These are phyloP conservation scores for Cudoniella acicularis DNA, from an alignment of 495 filamentous ascomycete species.

Conservation along the genomic window DNA sequence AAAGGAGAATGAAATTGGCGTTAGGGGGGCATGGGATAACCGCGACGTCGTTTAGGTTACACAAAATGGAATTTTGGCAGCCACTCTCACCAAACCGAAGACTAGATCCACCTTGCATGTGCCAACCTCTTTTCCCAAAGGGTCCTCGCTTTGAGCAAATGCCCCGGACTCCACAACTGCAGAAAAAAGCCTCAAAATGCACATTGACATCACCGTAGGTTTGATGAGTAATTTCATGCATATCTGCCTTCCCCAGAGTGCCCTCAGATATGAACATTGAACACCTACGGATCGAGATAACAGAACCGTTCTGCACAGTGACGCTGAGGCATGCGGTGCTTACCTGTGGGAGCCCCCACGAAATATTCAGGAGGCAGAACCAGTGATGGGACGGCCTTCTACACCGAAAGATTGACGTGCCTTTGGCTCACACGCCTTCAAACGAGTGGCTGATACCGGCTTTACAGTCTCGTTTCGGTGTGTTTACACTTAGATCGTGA, in stretches of 20 bases:
- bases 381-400: neutral
- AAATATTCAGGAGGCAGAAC: neutral
- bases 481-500: neutral
- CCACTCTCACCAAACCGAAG: neutral
- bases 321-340: neutral
- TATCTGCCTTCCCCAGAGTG: neutral
- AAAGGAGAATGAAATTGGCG: constrained; percentile 15
- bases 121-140: neutral
- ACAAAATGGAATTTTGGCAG: neutral
- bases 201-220: constrained; percentile 15
- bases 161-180: neutral
- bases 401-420: constrained; percentile 18
- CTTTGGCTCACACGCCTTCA: neutral
- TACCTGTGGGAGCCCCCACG: constrained; percentile 1
- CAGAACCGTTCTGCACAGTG: constrained; percentile 5
- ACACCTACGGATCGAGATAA: neutral
- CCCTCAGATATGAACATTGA: neutral
- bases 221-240: neutral
- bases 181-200: constrained; percentile 8
- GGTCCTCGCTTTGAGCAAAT: constrained; percentile 1
- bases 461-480: neutral
- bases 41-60: constrained; percentile 2
- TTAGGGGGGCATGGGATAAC: constrained; percentile 1
- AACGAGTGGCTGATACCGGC: neutral
- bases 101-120: neutral